phyloP scores from a whole-genome alignment of 768 basidiomycete genomes.

The Trametes gibbosa region DNA sequence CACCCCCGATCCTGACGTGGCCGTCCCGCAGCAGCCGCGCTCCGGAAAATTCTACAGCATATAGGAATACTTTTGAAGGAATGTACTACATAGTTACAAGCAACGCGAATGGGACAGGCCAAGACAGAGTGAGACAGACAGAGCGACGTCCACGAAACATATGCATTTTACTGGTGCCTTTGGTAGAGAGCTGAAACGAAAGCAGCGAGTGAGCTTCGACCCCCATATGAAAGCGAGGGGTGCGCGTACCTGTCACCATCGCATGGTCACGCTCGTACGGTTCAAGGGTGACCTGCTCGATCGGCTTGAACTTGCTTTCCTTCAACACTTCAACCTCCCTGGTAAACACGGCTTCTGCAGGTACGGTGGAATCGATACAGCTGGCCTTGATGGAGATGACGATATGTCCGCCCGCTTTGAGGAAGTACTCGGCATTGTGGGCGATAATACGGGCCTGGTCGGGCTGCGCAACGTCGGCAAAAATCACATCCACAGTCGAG shows the following conservation, averaged over 20 bases:
- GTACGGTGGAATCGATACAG: constrained; percentile 95
- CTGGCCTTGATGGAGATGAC: constrained; percentile 99
- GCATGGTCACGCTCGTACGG: constrained; percentile 90
- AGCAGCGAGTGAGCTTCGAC: neutral
- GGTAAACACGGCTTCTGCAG: constrained; percentile 88
- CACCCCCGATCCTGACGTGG: constrained; percentile 19
- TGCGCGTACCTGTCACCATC: constrained; percentile 73
- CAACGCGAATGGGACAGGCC: constrained; percentile 13
- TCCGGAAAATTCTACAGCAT: neutral
- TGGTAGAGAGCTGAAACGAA: constrained; percentile 44
- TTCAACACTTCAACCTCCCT: constrained; percentile 81
- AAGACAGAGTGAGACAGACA: neutral
- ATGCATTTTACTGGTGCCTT: constrained; percentile 37
- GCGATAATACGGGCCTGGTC: constrained; percentile 97
- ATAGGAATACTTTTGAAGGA: constrained; percentile 16
- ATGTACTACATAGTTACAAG: constrained; percentile 22
- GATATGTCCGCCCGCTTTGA: constrained; percentile 88
- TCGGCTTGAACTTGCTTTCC: constrained; percentile 80
- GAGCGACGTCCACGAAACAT: constrained; percentile 12
- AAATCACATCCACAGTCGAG: constrained; percentile 94
- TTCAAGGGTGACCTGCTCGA: constrained; percentile 95
- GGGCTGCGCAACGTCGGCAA: constrained; percentile 97
- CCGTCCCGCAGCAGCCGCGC: neutral
- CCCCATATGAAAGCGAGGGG: neutral
- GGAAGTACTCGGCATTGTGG: constrained; percentile 91